Evolutionary conservation across 306 rosid genomes (phyloP), one percentile per base, ranked within the genome.

Genomic region (peach (Prunus persica)): DNA sequence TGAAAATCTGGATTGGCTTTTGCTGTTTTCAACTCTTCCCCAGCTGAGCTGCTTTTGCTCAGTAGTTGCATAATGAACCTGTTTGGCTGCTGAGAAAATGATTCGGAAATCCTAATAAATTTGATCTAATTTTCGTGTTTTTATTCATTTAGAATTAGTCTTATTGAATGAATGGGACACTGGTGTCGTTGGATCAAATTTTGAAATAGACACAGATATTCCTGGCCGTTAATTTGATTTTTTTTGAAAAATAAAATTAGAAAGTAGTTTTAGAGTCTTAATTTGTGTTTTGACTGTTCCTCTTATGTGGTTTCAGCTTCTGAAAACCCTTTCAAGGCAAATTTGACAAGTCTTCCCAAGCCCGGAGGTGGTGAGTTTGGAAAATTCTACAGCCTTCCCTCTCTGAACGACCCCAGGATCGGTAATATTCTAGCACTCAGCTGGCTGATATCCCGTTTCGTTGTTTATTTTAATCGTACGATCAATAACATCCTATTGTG

Each of bases 281-380:
- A 2, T 18, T 57, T 51, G 8, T 20, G 10, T 45, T 62, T 60
- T 80, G 80, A 74, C 71, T 34, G 38, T 32, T 76, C 51, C 28
- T 74, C 49, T 62, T 62, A 3, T 54, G 3, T 75, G 28, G 70
- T 75, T 74, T 60, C 87, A 96, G 98, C 98, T 81, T 61, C 86
- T 52, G 98, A 96, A 65, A 87, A 74, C 28, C 98, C 98, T 75
- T 96, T 92, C 92, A 88, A 96, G 87, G 91, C 64, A 67, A 91
- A 86, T 81, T 79, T 96, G 82, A 91, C 97, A 6, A 87, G 85
- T 84, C 98, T 96, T 38, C 97, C 98, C 5, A 96, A 91, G 87
- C 96, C 93, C 13, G 97, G 99, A 34, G 98, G 99, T 3, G 99
- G 99, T 38, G 97, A 92, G 86, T 96, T 84, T 67, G 99, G 99